Evolutionary conservation across 345 rosid species (phyloP), one percentile per base, ranked within the genome.

Genomic region (Linum tenue): DNA sequence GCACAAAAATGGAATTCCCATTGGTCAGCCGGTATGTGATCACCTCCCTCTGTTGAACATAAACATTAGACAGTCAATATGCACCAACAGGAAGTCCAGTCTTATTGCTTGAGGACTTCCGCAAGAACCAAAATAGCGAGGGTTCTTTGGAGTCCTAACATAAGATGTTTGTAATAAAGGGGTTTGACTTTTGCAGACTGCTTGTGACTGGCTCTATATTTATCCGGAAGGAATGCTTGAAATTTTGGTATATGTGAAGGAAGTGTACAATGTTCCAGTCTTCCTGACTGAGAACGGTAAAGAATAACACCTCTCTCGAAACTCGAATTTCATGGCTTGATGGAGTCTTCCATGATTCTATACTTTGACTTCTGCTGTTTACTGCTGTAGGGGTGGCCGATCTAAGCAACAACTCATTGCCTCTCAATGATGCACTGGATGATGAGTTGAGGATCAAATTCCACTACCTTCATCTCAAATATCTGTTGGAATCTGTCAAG

Each of bases 401-500:
- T 51, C 55, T 40, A 41, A 78, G 69, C 64, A 81, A 76, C 50
- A 58, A 64, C 1, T 78, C 81, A 12, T 37, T 75, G 43, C 43
- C 84, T 0, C n/a, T 70, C n/a, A n/a, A 69, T 39, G 72, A 72
- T 1, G 81, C 78, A 2, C 44, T 76, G 3, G 72, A 71, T 3
- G 89, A 82, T 61, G 70, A 63, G 5, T 39, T 67, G 72, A 75
- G 84, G 71, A 81, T 79, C 9, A 62, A 70, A 69, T 79, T 70
- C 74, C 17, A 64, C 59, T 60, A 57, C 50, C 55, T 37, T 22
- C 85, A 84, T 57, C 72, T 84, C n/a, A 31, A 59, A 0, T 74
- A 60, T 56, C 77, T 84, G 3, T 48, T 60, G 0, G 22, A 64
- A 60, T 79, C 84, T 0, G 75, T 84, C 61, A 66, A 76, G 82